These are phyloP conservation scores for Fusarium nisikadoi DNA, from an alignment of 2,329 filamentous ascomycete genomes.

Conservation along the genomic window DNA sequence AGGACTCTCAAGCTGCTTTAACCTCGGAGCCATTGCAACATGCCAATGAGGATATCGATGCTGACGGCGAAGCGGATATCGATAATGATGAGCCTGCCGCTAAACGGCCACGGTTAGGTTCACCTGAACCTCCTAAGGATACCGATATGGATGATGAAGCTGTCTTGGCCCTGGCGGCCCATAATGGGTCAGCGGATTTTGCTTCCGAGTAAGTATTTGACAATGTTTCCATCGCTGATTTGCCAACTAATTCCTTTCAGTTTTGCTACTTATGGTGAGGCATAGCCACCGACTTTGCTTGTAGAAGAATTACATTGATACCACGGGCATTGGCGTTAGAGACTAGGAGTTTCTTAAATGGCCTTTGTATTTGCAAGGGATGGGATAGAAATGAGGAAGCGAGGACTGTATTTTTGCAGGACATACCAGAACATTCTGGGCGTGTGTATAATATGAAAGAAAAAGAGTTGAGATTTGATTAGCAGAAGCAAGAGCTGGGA, in stretches of 20 bases:
- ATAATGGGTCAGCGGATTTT: conserved; percentile 55
- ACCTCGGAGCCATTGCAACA: conserved; percentile 16
- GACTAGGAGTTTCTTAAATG: conserved; percentile 21
- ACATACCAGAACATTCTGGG: neutral
- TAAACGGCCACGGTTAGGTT: conserved; percentile 55
- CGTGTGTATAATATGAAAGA: conserved; percentile 8
- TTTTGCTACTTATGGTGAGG: conserved; percentile 54
- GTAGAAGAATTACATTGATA: conserved; percentile 29
- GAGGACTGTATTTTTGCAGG: conserved; percentile 2
- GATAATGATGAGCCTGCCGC: conserved; percentile 52
- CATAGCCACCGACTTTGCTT: conserved; percentile 42
- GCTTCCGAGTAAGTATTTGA: conserved; percentile 53
- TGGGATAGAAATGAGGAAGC: conserved; percentile 6
- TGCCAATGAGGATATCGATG: conserved; percentile 37
- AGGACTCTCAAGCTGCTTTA: conserved; percentile 7
- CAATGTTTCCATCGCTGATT: neutral
- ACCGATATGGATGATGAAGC: conserved; percentile 59
- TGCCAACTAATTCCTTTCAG: conserved; percentile 39
- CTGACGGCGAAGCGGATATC: conserved; percentile 40
- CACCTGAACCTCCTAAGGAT: conserved; percentile 46
- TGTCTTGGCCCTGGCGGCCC: conserved; percentile 59
- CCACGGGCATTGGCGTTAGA: conserved; percentile 36
- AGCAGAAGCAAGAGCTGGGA: neutral
- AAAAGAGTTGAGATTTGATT: neutral
- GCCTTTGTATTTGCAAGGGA: neutral